Base-by-base conservation (phyloP, 352 stramenopile genomes). In the Peronospora farinosa region DNA sequence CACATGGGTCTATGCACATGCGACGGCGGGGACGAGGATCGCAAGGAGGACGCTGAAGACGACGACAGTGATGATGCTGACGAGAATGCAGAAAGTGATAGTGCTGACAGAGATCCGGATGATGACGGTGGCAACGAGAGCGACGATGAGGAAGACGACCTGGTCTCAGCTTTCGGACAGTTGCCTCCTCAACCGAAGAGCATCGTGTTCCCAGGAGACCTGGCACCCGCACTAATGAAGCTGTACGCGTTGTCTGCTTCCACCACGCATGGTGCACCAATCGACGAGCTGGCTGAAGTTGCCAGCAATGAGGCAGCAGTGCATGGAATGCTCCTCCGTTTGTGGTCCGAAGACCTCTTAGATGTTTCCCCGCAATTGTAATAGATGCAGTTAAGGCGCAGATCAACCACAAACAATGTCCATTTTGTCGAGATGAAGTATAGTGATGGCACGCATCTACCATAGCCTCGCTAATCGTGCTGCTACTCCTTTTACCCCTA, bases 1-100 rank as follows among this genome's bases (percentile, higher is more conserved):
- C 83, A 94, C 64, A 94, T 94, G 83, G 80, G 78, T 0, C 15
- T 78, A 19, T 94, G 83, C 58, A 75, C 63, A n/a, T 93, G 82
- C 33, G 48, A 57, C 7, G 60, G 53, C 17, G 54, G 54, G n/a
- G 52, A 69, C 8, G 40, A 69, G 10, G 42, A 62, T 9, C 40
- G 61, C 0, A 54, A 69, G 2, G 35, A 54, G 3, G 47, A 55
- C 7, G 62, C 59, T 10, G 62, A 73, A 16, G 59, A 54, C 7
- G 60, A 60, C 1, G 65, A 58, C 5, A 57, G 51, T 7, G 69
- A 47, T 33, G 66, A 67, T 21, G 54, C 47, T 40, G 54, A 45
- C 19, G 51, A 64, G n/a, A 31, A 40, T 19, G 44, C 31, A 2
- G 61, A 63, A 19, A 42, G 9, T 17, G 51, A 52, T 12, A 64